These are phyloP conservation scores for Tetramitus jugosus DNA, from an alignment of 208 protist genomes.

Conservation along the genomic window DNA sequence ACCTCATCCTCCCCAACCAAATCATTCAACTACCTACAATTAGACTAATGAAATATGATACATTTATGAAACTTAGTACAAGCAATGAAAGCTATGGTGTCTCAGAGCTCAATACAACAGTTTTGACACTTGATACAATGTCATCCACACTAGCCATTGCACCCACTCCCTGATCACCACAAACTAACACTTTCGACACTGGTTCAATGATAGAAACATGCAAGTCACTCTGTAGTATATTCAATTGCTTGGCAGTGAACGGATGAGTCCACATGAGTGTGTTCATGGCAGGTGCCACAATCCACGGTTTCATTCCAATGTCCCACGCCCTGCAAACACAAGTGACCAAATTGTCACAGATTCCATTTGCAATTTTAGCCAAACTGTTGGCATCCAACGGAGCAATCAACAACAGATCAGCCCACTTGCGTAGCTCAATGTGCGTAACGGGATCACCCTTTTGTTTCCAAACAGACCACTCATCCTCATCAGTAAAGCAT, in stretches of 20 bases:
- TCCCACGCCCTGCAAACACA: slow-evolving; percentile 90
- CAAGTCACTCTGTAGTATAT: slow-evolving; percentile 34
- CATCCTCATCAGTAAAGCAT: slow-evolving; percentile 12
- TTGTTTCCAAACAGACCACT: slow-evolving; percentile 21
- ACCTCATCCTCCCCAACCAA: too few relatives aligned
- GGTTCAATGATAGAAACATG: neutral
- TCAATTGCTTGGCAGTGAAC: slow-evolving; percentile 65
- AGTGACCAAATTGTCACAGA: slow-evolving; percentile 84
- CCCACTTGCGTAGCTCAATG: slow-evolving; percentile 84
- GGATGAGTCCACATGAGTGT: slow-evolving; percentile 93
- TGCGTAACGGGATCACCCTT: slow-evolving; percentile 68
- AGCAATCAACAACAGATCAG: slow-evolving; percentile 84
- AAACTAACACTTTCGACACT: neutral
- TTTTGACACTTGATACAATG: neutral
- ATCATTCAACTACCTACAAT: too few relatives aligned
- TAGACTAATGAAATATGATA: too few relatives aligned
- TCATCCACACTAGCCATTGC: neutral
- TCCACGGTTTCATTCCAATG: slow-evolving; percentile 60
- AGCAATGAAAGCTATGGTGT: too few relatives aligned
- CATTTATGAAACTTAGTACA: too few relatives aligned
- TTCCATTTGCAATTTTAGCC: slow-evolving; percentile 80
- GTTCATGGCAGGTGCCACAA: slow-evolving; percentile 97
- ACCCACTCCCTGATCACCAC: neutral
- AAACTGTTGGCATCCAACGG: slow-evolving; percentile 92
- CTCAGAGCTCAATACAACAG: too few relatives aligned